Percentiles rank a stretch among this genome's conserved stretches.
Evolutionary conservation across 78 protist species (phyloP).

Genomic region (Dictyostelium intermedium): DNA sequence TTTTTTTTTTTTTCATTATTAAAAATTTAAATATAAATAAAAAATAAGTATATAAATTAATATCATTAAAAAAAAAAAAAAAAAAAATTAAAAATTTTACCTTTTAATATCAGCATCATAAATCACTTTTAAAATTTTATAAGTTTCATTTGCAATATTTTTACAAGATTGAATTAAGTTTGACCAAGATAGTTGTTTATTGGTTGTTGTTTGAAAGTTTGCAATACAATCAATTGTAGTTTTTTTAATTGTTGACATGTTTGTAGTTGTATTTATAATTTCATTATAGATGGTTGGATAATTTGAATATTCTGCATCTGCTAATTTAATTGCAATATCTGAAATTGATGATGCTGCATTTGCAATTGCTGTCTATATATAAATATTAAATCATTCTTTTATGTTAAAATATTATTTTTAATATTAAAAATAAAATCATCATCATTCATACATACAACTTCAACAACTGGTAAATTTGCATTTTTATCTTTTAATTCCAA

Average conservation of each 20-base stretch:
- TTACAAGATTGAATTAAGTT: constrained; percentile 14
- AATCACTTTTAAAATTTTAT: constrained; percentile 27
- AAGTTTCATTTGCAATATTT: constrained; percentile 34
- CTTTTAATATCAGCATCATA: constrained; percentile 73
- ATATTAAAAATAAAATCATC: background rate
- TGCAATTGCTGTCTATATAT: constrained; percentile 39
- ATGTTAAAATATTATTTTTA: too few relatives aligned
- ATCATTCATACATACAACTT: constrained; percentile 21
- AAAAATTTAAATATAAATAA: background rate
- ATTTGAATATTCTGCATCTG: constrained; percentile 50
- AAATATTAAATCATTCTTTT: too few relatives aligned
- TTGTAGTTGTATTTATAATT: constrained; percentile 23
- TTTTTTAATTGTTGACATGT: constrained; percentile 15
- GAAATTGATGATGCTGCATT: constrained; percentile 55
- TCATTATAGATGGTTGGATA: constrained; percentile 30
- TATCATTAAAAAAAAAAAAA: background rate
- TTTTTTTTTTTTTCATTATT: too few relatives aligned
- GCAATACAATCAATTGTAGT: background rate
- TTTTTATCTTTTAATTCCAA: constrained; percentile 36
- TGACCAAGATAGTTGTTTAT: constrained; percentile 34
- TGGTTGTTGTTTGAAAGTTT: background rate
- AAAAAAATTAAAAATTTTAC: background rate
- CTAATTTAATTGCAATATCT: constrained; percentile 27
- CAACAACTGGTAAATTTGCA: constrained; percentile 39
- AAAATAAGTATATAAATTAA: background rate